These are phyloP conservation scores for Psidium friedrichsthalianum DNA, from an alignment of 345 rosid species.

Conservation along the genomic window DNA sequence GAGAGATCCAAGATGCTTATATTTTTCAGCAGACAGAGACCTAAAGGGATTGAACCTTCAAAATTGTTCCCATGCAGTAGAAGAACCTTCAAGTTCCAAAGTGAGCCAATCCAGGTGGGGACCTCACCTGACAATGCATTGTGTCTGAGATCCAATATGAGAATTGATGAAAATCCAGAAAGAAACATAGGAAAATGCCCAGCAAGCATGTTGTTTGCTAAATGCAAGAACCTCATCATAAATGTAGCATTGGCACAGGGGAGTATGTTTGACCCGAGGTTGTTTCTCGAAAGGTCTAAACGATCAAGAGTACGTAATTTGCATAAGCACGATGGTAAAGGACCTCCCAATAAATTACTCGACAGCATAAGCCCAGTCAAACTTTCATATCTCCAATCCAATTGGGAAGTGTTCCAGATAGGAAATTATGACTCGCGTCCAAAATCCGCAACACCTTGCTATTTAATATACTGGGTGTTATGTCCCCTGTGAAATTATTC, in stretches of 20 bases:
- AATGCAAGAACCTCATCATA: too few relatives aligned
- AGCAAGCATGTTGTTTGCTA: too few relatives aligned
- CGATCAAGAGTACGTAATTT: fast-evolving
- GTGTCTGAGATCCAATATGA: too few relatives aligned
- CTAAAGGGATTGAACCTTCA: slow-evolving; percentile 2
- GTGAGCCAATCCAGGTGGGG: background rate
- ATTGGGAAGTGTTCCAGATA: slow-evolving; percentile 2
- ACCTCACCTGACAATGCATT: background rate
- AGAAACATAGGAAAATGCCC: too few relatives aligned
- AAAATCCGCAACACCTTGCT: fast-evolving
- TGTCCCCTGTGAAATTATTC: background rate
- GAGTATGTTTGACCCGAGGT: too few relatives aligned
- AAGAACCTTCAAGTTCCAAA: background rate
- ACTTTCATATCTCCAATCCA: background rate
- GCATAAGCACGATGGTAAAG: background rate
- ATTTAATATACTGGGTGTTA: fast-evolving
- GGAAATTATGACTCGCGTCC: slow-evolving; percentile 7
- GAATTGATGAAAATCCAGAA: too few relatives aligned
- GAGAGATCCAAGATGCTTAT: slow-evolving; percentile 10
- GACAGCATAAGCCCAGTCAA: fast-evolving
- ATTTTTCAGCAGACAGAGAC: background rate
- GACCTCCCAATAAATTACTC: background rate
- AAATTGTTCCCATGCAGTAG: slow-evolving; percentile 8
- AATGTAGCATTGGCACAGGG: too few relatives aligned
- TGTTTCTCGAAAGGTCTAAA: slow-evolving; percentile 7